Conservation (phyloP, 805 yeast genomes). For the Isabelozyma heimii region DNA sequence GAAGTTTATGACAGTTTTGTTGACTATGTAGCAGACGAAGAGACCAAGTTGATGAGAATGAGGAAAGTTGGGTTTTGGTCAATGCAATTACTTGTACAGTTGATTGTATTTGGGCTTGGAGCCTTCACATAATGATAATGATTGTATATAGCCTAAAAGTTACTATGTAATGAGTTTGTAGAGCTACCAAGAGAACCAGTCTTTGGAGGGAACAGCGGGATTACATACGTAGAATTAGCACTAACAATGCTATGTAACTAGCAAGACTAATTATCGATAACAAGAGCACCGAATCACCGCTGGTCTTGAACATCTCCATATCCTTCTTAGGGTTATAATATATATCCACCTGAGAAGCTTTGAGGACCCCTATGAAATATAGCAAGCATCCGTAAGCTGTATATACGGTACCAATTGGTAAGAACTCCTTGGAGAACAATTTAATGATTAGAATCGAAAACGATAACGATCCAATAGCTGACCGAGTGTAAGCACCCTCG, state of each 20-base stretch:
- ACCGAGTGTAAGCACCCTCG: slow-evolving; percentile 78
- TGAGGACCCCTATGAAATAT: slow-evolving; percentile 36
- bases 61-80: slow-evolving; percentile 92
- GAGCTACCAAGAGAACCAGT: neutral
- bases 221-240: slow-evolving; percentile 45
- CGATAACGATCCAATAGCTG: slow-evolving; percentile 67
- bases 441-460: slow-evolving; percentile 65
- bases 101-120: slow-evolving; percentile 79
- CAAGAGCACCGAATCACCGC: slow-evolving; percentile 59
- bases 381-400: slow-evolving; percentile 55
- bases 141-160: neutral
- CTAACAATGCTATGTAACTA: slow-evolving; percentile 51
- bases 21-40: slow-evolving; percentile 84
- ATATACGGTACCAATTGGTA: slow-evolving; percentile 65
- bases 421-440: slow-evolving; percentile 59
- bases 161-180: no score
- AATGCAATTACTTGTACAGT: slow-evolving; percentile 76
- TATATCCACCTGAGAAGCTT: slow-evolving; percentile 34
- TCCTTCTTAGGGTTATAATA: slow-evolving; percentile 37
- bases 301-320: slow-evolving; percentile 50
- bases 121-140: slow-evolving; percentile 28
- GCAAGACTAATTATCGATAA: slow-evolving; percentile 48
- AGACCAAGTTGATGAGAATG: slow-evolving; percentile 66
- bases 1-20: slow-evolving; percentile 92
- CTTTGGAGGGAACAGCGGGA: no score